phyloP scores from a whole-genome alignment of 2,329 filamentous ascomycete species.

The Paradendryphiella salina region DNA sequence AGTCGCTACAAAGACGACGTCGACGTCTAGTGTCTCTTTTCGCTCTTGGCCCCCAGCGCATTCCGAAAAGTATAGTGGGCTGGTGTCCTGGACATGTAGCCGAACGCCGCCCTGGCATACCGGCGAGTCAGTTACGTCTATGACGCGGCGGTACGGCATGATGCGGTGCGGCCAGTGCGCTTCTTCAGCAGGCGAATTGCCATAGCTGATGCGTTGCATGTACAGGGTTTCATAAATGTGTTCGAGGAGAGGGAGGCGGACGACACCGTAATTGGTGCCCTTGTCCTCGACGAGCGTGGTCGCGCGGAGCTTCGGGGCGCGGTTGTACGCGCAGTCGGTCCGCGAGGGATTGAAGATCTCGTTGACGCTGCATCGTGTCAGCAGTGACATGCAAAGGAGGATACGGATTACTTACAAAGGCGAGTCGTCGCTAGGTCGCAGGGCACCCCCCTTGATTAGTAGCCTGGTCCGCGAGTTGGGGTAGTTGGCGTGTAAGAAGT shows the following conservation, averaged over 20 bases:
- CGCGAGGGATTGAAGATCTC: slow-evolving; percentile 92
- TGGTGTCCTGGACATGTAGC: slow-evolving; percentile 58
- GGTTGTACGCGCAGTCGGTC: slow-evolving; percentile 74
- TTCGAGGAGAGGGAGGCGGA: slow-evolving; percentile 87
- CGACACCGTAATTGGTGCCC: slow-evolving; percentile 92
- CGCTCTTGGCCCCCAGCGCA: slow-evolving; percentile 47
- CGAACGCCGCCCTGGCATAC: slow-evolving; percentile 38
- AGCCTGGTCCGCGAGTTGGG: slow-evolving; percentile 78
- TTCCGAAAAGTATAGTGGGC: slow-evolving; percentile 42
- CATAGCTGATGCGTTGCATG: slow-evolving; percentile 73
- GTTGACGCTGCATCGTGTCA: slow-evolving; percentile 69
- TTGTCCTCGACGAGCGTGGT: slow-evolving; percentile 69
- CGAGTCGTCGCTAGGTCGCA: slow-evolving; percentile 91
- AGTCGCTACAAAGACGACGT: slow-evolving; percentile 82
- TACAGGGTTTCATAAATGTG: slow-evolving; percentile 87
- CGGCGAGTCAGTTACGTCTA: slow-evolving; percentile 59
- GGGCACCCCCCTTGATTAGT: slow-evolving; percentile 78
- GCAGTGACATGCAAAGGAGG: slow-evolving; percentile 3
- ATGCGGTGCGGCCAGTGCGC: slow-evolving; percentile 81
- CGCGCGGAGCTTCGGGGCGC: slow-evolving; percentile 65
- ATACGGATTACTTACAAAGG: slow-evolving; percentile 72
- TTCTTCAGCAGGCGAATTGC: slow-evolving; percentile 60
- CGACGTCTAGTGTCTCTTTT: slow-evolving; percentile 70
- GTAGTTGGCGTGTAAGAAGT: slow-evolving; percentile 80
- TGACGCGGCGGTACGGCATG: slow-evolving; percentile 68